phyloP scores from a whole-genome alignment of 169 alveolate genomes.

The Plasmodium inui region DNA sequence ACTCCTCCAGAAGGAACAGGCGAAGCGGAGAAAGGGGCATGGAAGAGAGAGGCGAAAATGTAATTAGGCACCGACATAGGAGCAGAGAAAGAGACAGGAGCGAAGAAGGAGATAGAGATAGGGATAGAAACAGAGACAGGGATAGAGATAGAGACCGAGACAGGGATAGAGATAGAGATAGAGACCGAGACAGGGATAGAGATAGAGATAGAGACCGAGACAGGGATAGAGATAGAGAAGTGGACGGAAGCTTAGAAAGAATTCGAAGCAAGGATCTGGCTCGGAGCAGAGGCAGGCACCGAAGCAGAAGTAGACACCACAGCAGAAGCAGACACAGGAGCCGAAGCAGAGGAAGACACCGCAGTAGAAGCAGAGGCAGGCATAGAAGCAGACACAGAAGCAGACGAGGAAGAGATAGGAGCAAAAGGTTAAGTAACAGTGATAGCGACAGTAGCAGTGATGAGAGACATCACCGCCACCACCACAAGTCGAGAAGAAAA shows the following conservation, averaged over 20 bases:
- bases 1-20: slow-evolving; percentile 27
- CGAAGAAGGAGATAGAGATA: slow-evolving; percentile 8
- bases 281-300: slow-evolving; percentile 6
- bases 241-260: slow-evolving; percentile 29
- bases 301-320: slow-evolving; percentile 14
- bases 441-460: slow-evolving; percentile 31
- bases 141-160: not conserved
- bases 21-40: slow-evolving; percentile 9
- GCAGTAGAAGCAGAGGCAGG: slow-evolving; percentile 29
- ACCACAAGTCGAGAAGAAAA: slow-evolving; percentile 10
- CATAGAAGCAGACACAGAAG: slow-evolving; percentile 20
- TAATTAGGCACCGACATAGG: slow-evolving; percentile 15
- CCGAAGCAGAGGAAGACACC: slow-evolving; percentile 10
- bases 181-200: not conserved
- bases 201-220: not conserved
- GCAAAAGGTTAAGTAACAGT: slow-evolving; percentile 1
- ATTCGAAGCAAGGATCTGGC: slow-evolving; percentile 24
- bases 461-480: slow-evolving; percentile 24
- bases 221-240: not conserved
- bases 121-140: not conserved
- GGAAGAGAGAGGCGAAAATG: not conserved
- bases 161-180: not conserved
- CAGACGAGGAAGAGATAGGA: slow-evolving; percentile 30
- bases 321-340: slow-evolving; percentile 22
- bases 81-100: slow-evolving; percentile 12